Conservation (phyloP, 306 rosid species). For the Dryas alaskensis region DNA sequence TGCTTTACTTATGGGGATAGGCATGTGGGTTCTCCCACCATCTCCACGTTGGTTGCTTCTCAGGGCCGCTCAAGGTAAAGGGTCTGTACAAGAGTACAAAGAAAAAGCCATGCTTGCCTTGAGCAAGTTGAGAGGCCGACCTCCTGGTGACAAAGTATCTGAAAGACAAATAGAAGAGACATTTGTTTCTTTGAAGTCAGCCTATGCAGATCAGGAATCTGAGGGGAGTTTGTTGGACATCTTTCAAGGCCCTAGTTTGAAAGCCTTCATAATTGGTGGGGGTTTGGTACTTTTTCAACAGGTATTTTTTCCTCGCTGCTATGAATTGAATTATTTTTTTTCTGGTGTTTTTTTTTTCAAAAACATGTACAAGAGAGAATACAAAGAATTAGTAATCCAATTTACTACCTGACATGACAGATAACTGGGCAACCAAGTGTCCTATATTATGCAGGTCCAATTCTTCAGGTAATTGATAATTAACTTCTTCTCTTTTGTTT, state of each 20-base stretch:
- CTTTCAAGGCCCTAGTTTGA: slow-evolving; percentile 89
- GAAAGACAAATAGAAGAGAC: slow-evolving; percentile 83
- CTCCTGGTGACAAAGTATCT: slow-evolving; percentile 69
- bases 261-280: slow-evolving; percentile 81
- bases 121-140: slow-evolving; percentile 77
- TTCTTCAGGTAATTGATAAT: slow-evolving; percentile 74
- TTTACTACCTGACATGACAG: slow-evolving; percentile 49
- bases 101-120: slow-evolving; percentile 65
- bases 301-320: slow-evolving; percentile 46
- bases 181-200: slow-evolving; percentile 57
- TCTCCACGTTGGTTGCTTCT: slow-evolving; percentile 99
- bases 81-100: slow-evolving; percentile 63
- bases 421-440: slow-evolving; percentile 99
- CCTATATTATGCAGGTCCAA: slow-evolving; percentile 85
- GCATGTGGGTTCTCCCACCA: slow-evolving; percentile 73
- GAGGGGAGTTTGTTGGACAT: slow-evolving; percentile 87
- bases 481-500: slow-evolving; percentile 12
- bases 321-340: slow-evolving; percentile 15
- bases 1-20: slow-evolving; percentile 84
- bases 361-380: slow-evolving; percentile 27
- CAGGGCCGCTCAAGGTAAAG: slow-evolving; percentile 89
- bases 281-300: slow-evolving; percentile 96
- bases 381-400: slow-evolving; percentile 38
- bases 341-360: slow-evolving; percentile 12
- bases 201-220: slow-evolving; percentile 69